These are phyloP conservation scores for Eucalyptus sideroxylon DNA, from an alignment of 345 rosid species.

Conservation along the genomic window DNA sequence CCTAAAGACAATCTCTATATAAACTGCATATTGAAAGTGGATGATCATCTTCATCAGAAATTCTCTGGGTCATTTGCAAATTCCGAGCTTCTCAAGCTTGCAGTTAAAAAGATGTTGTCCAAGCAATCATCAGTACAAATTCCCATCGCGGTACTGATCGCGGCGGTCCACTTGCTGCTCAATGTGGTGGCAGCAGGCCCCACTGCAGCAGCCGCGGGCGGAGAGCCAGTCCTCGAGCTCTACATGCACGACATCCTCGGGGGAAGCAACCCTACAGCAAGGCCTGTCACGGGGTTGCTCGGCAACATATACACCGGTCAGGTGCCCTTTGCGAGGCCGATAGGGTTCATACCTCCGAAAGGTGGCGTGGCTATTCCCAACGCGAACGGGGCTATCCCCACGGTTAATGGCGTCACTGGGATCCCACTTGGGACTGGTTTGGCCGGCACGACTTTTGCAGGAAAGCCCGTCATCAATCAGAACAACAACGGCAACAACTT, in stretches of 20 bases:
- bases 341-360: slow-evolving; percentile 68
- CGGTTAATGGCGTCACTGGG: slow-evolving; percentile 63
- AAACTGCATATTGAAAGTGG: slow-evolving; percentile 5
- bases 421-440: slow-evolving; percentile 87
- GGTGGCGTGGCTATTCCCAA: slow-evolving; percentile 75
- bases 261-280: slow-evolving; percentile 80
- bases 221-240: slow-evolving; percentile 56
- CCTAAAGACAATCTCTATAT: slow-evolving; percentile 15
- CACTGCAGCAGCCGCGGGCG: slow-evolving; percentile 4
- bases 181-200: slow-evolving; percentile 29
- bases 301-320: slow-evolving; percentile 91
- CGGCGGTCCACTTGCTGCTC: neutral
- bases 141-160: slow-evolving; percentile 10
- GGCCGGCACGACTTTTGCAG: slow-evolving; percentile 63
- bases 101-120: slow-evolving; percentile 32
- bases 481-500: slow-evolving; percentile 12
- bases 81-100: neutral
- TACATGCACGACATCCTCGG: slow-evolving; percentile 93
- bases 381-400: slow-evolving; percentile 84
- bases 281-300: slow-evolving; percentile 85
- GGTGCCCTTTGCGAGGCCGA: slow-evolving; percentile 87
- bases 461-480: slow-evolving; percentile 1
- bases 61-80: neutral
- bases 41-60: slow-evolving; percentile 7
- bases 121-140: slow-evolving; percentile 13